Conservation (phyloP, 768 basidiomycete genomes). For the Clitopilus passeckerianus region DNA sequence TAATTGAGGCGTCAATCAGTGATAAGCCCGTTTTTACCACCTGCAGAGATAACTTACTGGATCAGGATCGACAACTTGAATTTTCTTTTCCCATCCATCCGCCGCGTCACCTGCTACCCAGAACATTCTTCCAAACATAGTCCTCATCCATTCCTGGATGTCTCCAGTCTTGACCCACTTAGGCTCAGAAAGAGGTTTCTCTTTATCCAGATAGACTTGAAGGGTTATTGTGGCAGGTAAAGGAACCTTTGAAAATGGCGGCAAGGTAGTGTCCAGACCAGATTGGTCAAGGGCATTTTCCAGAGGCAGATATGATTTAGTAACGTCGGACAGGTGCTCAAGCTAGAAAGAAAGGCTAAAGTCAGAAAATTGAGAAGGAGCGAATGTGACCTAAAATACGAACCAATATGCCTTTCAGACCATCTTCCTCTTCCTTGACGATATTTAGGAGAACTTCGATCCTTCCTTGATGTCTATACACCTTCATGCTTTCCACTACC, state of each 20-base stretch:
- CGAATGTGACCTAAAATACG: slow-evolving; percentile 19
- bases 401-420: slow-evolving; percentile 74
- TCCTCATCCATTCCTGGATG: slow-evolving; percentile 89
- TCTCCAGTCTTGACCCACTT: slow-evolving; percentile 97
- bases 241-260: slow-evolving; percentile 58
- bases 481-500: slow-evolving; percentile 73
- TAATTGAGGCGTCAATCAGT: slow-evolving; percentile 26
- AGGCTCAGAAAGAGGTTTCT: slow-evolving; percentile 87
- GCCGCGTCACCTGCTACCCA: slow-evolving; percentile 80
- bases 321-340: slow-evolving; percentile 67
- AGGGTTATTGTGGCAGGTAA: slow-evolving; percentile 59
- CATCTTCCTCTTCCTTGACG: slow-evolving; percentile 46
- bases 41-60: slow-evolving; percentile 53
- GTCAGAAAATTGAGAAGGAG: slow-evolving; percentile 5
- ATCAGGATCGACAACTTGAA: slow-evolving; percentile 90
- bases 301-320: slow-evolving; percentile 65
- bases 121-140: slow-evolving; percentile 84
- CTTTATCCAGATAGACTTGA: slow-evolving; percentile 77
- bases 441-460: slow-evolving; percentile 77
- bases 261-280: slow-evolving; percentile 59
- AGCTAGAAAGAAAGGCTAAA: slow-evolving; percentile 37
- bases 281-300: slow-evolving; percentile 37
- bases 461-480: slow-evolving; percentile 77
- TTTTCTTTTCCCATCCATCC: slow-evolving; percentile 94
- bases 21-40: slow-evolving; percentile 4